These are phyloP conservation scores for Pseudogymnoascus sp. DNA, from an alignment of 2,329 filamentous ascomycete genomes.

Conservation along the genomic window DNA sequence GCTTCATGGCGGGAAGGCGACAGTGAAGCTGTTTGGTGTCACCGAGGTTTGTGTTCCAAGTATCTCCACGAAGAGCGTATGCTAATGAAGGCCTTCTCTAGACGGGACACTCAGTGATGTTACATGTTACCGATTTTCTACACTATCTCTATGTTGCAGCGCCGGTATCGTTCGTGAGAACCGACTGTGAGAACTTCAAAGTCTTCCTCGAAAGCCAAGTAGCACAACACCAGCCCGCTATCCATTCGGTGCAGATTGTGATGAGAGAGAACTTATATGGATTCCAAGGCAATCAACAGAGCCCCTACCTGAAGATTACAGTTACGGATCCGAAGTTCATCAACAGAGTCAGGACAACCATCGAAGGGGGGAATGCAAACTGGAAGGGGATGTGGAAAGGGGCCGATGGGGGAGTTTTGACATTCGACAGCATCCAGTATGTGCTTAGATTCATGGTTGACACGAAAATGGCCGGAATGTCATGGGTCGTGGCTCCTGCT, in stretches of 20 bases:
- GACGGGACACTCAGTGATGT: conserved; percentile 77
- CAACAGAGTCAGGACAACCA: conserved; percentile 60
- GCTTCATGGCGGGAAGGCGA: conserved; percentile 62
- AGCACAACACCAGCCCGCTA: conserved; percentile 62
- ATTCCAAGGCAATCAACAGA: conserved; percentile 88
- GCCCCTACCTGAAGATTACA: conserved; percentile 86
- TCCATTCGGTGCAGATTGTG: conserved; percentile 72
- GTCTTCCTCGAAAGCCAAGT: conserved; percentile 72
- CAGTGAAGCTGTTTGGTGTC: conserved; percentile 89
- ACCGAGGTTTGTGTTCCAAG: conserved; percentile 51
- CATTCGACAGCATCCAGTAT: conserved; percentile 94
- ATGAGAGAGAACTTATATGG: conserved; percentile 88
- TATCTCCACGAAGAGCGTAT: neutral
- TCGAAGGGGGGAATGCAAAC: conserved; percentile 71
- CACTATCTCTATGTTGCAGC: conserved; percentile 95
- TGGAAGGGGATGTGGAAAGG: conserved; percentile 85
- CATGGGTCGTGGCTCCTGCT: conserved; percentile 83
- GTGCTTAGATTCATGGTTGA: conserved; percentile 97
- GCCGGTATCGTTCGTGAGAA: conserved; percentile 67
- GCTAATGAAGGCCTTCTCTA: conserved; percentile 23
- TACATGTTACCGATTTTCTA: conserved; percentile 92
- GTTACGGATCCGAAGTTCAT: conserved; percentile 85
- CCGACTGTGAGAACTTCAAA: conserved; percentile 72
- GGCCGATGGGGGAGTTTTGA: conserved; percentile 63
- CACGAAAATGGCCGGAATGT: conserved; percentile 89